These are phyloP conservation scores for Oehlia diaphana DNA, from an alignment of 192 early-diverging fungal species.

Conservation along the genomic window DNA sequence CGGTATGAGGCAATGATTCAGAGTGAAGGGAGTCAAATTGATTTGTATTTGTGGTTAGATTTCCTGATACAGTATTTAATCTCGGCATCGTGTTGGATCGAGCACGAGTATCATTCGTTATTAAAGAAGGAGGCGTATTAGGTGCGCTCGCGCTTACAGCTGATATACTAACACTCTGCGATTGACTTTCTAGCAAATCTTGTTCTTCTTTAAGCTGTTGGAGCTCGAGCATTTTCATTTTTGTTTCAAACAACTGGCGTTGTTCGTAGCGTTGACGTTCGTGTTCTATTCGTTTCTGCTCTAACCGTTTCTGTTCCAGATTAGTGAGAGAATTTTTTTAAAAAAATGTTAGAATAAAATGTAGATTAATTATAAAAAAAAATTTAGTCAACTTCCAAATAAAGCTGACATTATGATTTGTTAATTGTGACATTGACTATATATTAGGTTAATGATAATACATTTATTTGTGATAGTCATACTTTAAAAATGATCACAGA, in stretches of 20 bases:
- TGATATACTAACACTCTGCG: neutral
- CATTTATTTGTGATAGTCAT: neutral
- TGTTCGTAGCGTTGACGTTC: conserved; percentile 45
- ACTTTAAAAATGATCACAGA: neutral
- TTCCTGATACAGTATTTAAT: conserved; percentile 31
- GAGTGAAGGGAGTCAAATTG: conserved; percentile 22
- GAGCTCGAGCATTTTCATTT: conserved; percentile 50
- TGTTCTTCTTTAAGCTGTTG: conserved; percentile 49
- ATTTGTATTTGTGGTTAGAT: conserved; percentile 18
- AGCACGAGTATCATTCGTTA: conserved; percentile 31
- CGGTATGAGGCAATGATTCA: conserved; percentile 23
- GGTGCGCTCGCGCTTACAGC: conserved; percentile 12
- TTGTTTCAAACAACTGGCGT: conserved; percentile 45
- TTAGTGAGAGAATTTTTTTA: too few relatives aligned
- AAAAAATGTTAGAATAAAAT: neutral
- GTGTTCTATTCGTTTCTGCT: conserved; percentile 48
- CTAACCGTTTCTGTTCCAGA: conserved; percentile 34
- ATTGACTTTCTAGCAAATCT: conserved; percentile 40
- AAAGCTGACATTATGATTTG: too few relatives aligned
- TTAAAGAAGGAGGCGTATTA: conserved; percentile 10
- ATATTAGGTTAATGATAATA: too few relatives aligned
- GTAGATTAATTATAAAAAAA: neutral
- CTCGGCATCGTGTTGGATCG: conserved; percentile 34
- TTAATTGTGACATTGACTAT: too few relatives aligned
- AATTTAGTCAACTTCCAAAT: neutral